A percentile compares a stretch with the other conserved stretches of the same genome.
These are phyloP conservation scores for Citrus medica DNA, from an alignment of 345 rosid genomes.

Conservation along the genomic window DNA sequence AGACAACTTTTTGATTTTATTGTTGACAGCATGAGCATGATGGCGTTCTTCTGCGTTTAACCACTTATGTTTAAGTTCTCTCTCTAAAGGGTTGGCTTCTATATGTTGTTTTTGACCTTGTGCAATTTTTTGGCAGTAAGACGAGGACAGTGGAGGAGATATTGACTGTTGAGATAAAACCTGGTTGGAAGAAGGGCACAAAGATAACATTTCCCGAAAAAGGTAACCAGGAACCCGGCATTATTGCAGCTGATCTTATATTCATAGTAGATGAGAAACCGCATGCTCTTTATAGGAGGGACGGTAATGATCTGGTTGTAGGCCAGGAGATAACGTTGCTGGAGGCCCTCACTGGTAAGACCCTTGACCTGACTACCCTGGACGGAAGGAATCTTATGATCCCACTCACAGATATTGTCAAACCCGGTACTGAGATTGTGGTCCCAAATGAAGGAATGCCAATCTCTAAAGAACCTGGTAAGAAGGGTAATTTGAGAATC, in stretches of 20 bases:
- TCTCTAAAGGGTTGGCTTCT: constrained; percentile 4
- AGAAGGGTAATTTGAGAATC: constrained; percentile 75
- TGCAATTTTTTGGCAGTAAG: constrained; percentile 47
- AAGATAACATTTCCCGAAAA: constrained; percentile 86
- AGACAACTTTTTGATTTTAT: background rate
- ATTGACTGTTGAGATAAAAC: constrained; percentile 77
- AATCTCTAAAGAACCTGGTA: constrained; percentile 74
- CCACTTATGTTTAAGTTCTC: background rate
- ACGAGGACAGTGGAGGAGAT: constrained; percentile 61
- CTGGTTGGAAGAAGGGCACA: constrained; percentile 98
- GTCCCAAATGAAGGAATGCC: constrained; percentile 96
- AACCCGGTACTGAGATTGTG: constrained; percentile 74
- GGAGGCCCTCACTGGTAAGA: constrained; percentile 87
- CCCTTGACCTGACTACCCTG: constrained; percentile 54
- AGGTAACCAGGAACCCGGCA: constrained; percentile 82
- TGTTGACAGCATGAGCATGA: background rate
- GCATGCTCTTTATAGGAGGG: constrained; percentile 74
- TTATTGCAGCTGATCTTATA: constrained; percentile 72
- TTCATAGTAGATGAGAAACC: constrained; percentile 87
- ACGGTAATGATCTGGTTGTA: constrained; percentile 73
- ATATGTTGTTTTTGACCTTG: constrained; percentile 8
- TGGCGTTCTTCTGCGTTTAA: background rate
- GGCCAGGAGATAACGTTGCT: constrained; percentile 73
- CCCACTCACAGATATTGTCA: constrained; percentile 65
- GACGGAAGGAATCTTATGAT: constrained; percentile 75